Evolutionary conservation across 345 rosid species (phyloP).

Genomic region (Citrus hindsii): DNA sequence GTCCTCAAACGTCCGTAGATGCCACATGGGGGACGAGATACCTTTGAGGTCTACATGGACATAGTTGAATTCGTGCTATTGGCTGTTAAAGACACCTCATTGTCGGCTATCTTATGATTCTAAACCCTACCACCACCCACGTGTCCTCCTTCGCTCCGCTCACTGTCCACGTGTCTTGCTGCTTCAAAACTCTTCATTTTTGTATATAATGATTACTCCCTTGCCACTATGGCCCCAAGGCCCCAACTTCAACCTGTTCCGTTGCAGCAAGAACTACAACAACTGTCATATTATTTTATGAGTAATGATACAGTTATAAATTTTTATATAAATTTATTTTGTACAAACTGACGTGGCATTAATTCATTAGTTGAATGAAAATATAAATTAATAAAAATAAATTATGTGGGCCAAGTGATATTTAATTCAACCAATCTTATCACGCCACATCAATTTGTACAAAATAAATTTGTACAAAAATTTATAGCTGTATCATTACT

Average conservation of each 20-base stretch:
- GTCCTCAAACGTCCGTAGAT: slow-evolving; percentile 4
- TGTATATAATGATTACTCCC: neutral
- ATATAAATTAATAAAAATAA: too few species aligned
- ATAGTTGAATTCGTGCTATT: slow-evolving; percentile 20
- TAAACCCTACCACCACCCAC: slow-evolving; percentile 16
- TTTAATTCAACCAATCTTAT: too few species aligned
- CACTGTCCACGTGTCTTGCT: slow-evolving; percentile 29
- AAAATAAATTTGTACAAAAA: too few species aligned
- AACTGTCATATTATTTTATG: neutral
- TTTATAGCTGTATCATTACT: too few species aligned
- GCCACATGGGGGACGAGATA: slow-evolving; percentile 10
- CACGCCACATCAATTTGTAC: too few species aligned
- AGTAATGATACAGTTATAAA: too few species aligned
- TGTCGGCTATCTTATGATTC: slow-evolving; percentile 25
- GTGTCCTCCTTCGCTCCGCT: slow-evolving; percentile 21
- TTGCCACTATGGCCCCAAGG: slow-evolving; percentile 3
- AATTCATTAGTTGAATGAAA: too few species aligned
- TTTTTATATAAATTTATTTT: too few species aligned
- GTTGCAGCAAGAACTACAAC: neutral
- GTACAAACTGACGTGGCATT: too few species aligned
- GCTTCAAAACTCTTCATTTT: neutral
- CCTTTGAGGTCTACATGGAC: slow-evolving; percentile 23
- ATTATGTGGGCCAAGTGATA: too few species aligned
- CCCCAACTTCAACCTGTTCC: neutral
- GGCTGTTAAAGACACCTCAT: slow-evolving; percentile 26